These are phyloP conservation scores for Hygrophoropsis aurantiaca DNA, from an alignment of 768 basidiomycete genomes.

Conservation along the genomic window DNA sequence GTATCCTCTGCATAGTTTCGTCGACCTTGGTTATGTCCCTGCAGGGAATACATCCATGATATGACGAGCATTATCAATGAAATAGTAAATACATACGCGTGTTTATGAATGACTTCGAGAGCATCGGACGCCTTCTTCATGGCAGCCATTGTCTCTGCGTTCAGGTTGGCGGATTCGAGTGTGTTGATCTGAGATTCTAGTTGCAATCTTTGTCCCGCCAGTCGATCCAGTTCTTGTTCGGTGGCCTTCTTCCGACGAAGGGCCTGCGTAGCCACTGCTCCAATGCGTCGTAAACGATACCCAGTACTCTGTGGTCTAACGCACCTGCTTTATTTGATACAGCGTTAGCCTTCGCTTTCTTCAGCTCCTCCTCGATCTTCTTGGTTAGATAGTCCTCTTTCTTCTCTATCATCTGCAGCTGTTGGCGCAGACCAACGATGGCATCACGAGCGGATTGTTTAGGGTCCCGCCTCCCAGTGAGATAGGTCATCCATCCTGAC, in stretches of 20 bases:
- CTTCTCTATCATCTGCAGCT: constrained; percentile 97
- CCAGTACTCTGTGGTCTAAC: constrained; percentile 31
- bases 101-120: constrained; percentile 85
- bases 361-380: constrained; percentile 93
- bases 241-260: constrained; percentile 90
- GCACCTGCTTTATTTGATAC: constrained; percentile 90
- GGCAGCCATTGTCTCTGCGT: constrained; percentile 93
- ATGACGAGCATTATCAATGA: background rate
- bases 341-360: constrained; percentile 91
- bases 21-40: constrained; percentile 91
- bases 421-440: constrained; percentile 89
- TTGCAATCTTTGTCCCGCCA: constrained; percentile 84
- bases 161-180: constrained; percentile 95
- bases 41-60: background rate
- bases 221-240: constrained; percentile 82
- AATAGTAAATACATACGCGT: constrained; percentile 61
- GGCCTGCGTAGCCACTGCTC: constrained; percentile 80
- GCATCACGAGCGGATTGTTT: constrained; percentile 88
- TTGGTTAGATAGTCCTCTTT: constrained; percentile 96
- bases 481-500: constrained; percentile 83
- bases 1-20: constrained; percentile 79
- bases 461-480: constrained; percentile 79
- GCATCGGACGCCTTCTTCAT: constrained; percentile 96
- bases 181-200: constrained; percentile 97
- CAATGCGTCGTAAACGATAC: constrained; percentile 4